Evolutionary conservation across 441 rosid genomes (phyloP), one percentile per base, ranked within the genome.

Genomic region (Eutrema salsugineum): DNA sequence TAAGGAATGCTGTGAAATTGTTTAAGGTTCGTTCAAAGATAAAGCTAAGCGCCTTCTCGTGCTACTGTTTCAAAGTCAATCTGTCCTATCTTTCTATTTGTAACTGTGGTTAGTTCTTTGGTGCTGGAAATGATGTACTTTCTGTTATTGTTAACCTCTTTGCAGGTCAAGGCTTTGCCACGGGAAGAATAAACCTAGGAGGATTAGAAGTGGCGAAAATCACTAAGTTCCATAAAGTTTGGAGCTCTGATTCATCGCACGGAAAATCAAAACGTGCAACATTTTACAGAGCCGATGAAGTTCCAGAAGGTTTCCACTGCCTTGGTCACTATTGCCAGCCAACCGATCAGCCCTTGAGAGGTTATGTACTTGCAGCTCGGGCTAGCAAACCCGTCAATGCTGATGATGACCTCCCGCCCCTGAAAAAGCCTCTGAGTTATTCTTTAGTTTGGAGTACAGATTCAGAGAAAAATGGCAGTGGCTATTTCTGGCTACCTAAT

Each of bases 271-370:
- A 80, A 71, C 77, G 87, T 58, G 78, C 82, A 30, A 58, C 84
- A 6, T 86, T 86, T 84, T 86, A 86, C 64, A 85, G 63, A 79
- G 88, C 90, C 6, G 79, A 70, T 17, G 89, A 84, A 14, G 83
- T 87, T 65, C 97, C 97, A 0, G 78, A 85, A 69, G 89, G 87
- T 20, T 88, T 81, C 71, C 79, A 73, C 72, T 82, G 87, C 71
- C 78, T 88, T 10, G 94, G 91, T 63, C 70, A 88, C 78, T 86
- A 85, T 69, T 86, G 91, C 59, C 94, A 88, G 76, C 71, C 65
- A 40, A 84, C 78, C 4, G 81, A 80, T 72, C 77, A 74, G 78
- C 80, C 84, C 1, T 64, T 88, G 76, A 79, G 88, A 75, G 91
- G 94, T 8, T 80, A 79, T 60, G 68, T 86, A 70, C 91, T 88